Base-by-base conservation (phyloP, 441 rosid genomes). In the Arabidopsis hybrid region DNA sequence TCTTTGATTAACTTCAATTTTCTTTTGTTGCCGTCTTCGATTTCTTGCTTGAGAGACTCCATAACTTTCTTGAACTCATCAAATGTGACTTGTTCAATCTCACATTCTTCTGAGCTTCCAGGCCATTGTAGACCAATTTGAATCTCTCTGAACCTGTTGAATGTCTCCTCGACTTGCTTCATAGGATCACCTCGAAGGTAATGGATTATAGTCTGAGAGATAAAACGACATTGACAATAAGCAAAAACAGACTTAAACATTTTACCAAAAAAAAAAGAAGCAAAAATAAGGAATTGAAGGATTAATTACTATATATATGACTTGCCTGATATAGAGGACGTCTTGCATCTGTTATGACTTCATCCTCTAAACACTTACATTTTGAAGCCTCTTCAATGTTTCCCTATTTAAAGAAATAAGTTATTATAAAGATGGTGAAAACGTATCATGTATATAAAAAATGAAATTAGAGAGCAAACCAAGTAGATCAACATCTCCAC, bases 401-500 rank as follows among this genome's bases (percentile, higher is more conserved):
- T 68, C 93, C 91, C 92, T 89, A 7, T 13, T 45, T 0, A 70
- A 14, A 29, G 1, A 31, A 9, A 21, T 3, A 45, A 6, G 1
- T 13, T 4, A 62, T 35, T 17, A 8, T 39, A 26, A 7, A 38
- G 5, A 39, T 14, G 4, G 8, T 58, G 21, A 61, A 36, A 1
- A 53, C 17, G 7, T 1, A 58, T 21, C 17, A 39, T 50, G 5
- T 39, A n/a, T 21, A 9, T 10, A 45, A 7, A 43, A 21, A 51
- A 47, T 59, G 49, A 46, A 4, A 26, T 13, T 10, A 49, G 10
- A 56, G 16, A 31, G 62, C 60, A n/a, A 46, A 90, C 93, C 91
- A 85, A 79, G 83, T 89, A 91, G 64, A 91, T 88, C 46, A 79
- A 79, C 87, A 87, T 68, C 82, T 91, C 96, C 8, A 79, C 87